Evolutionary conservation across 805 yeast species (phyloP).

Genomic region (Starmerella vaccinii): DNA sequence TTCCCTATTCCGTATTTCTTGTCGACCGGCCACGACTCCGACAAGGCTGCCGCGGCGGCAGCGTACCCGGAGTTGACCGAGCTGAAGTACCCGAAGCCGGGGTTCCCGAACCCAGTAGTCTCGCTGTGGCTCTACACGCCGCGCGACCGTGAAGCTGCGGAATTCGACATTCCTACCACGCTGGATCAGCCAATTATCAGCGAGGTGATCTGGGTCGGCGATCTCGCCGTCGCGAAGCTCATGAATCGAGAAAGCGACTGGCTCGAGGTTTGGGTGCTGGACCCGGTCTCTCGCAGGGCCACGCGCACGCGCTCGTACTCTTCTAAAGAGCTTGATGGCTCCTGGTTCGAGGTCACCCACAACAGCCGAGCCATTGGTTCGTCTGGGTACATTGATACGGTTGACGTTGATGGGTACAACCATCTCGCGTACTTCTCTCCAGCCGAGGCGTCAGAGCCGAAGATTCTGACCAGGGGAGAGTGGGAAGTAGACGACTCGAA

Average conservation of each 20-base stretch:
- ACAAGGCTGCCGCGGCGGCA: neutral
- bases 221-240: constrained; percentile 43
- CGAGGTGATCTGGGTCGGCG: constrained; percentile 63
- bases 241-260: constrained; percentile 59
- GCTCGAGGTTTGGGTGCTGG: constrained; percentile 47
- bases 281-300: constrained; percentile 35
- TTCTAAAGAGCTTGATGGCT: constrained; percentile 36
- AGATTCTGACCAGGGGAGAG: constrained; percentile 56
- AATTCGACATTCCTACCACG: constrained; percentile 5
- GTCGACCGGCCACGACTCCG: neutral
- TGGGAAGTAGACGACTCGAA: constrained; percentile 87
- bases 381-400: constrained; percentile 75
- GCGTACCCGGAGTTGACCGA: constrained; percentile 49
- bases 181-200: constrained; percentile 43
- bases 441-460: constrained; percentile 44
- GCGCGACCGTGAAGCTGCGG: constrained; percentile 22
- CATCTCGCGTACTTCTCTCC: constrained; percentile 84
- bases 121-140: constrained; percentile 42
- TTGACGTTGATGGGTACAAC: constrained; percentile 39
- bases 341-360: constrained; percentile 73
- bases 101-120: constrained; percentile 61
- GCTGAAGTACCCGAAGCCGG: constrained; percentile 79
- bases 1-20: constrained; percentile 62
- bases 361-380: constrained; percentile 42
- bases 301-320: constrained; percentile 41